Percentiles rank a stretch among this genome's conserved stretches.
phyloP scores from a whole-genome alignment of 1,139 yeast species.

The Ogataea hybrid region DNA sequence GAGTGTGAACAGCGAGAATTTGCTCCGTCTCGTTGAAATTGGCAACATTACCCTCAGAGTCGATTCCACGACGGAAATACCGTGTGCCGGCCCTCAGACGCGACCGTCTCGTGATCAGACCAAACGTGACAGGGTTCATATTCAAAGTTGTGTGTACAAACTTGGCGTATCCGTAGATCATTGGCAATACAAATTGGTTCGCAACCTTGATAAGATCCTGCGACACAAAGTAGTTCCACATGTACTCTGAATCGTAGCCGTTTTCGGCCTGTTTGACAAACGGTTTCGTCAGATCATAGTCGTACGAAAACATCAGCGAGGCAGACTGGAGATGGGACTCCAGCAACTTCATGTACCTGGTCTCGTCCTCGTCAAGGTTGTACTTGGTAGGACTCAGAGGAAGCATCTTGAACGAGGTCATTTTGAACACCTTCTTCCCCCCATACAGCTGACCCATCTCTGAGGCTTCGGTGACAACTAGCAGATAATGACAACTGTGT shows the following conservation, averaged over 20 bases:
- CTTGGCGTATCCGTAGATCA: conserved; percentile 79
- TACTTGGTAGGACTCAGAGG: conserved; percentile 42
- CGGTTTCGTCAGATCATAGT: conserved; percentile 80
- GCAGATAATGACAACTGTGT: conserved; percentile 46
- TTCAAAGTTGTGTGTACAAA: conserved; percentile 53
- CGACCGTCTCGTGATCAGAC: conserved; percentile 78
- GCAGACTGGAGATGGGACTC: conserved; percentile 67
- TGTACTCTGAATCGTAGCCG: conserved; percentile 65
- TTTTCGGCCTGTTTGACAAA: conserved; percentile 46
- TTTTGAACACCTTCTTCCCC: conserved; percentile 56
- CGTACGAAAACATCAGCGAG: conserved; percentile 71
- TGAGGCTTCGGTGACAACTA: conserved; percentile 58
- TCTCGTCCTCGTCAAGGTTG: conserved; percentile 45
- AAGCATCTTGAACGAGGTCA: conserved; percentile 57
- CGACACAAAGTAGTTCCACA: conserved; percentile 81
- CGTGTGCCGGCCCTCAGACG: conserved; percentile 89
- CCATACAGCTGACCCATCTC: conserved; percentile 61
- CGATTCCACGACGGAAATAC: conserved; percentile 93
- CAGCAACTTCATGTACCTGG: conserved; percentile 66
- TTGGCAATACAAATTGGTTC: conserved; percentile 63
- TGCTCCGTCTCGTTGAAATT: conserved; percentile 97
- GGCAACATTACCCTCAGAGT: conserved; percentile 80
- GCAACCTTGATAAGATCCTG: conserved; percentile 50
- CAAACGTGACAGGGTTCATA: conserved; percentile 54
- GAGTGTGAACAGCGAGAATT: conserved; percentile 49